Percentiles rank a stretch among this genome's conserved stretches.
Evolutionary conservation across 2,329 filamentous ascomycete genomes (phyloP).

Genomic region (Neopestalotiopsis clavispora): DNA sequence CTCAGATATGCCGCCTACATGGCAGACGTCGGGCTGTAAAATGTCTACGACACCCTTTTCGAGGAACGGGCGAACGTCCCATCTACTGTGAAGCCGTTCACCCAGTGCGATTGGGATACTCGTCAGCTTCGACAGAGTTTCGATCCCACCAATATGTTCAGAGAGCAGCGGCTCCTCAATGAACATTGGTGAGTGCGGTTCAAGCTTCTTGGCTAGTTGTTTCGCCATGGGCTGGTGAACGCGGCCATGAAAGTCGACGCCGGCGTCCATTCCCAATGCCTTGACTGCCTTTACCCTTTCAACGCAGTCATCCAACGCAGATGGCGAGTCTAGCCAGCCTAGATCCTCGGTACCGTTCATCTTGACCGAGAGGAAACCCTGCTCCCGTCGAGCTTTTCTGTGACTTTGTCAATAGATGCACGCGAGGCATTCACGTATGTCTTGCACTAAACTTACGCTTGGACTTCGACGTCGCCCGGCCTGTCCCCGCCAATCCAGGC

Average conservation of each 20-base stretch:
- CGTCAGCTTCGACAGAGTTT: constrained; percentile 58
- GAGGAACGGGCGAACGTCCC: constrained; percentile 76
- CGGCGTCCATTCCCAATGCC: constrained; percentile 71
- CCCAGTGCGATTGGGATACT: constrained; percentile 73
- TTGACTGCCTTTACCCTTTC: constrained; percentile 73
- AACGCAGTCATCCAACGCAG: constrained; percentile 65
- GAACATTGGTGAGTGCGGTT: constrained; percentile 73
- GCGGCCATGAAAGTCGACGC: constrained; percentile 79
- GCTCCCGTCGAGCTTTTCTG: constrained; percentile 59
- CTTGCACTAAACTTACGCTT: constrained; percentile 52
- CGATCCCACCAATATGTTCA: constrained; percentile 70
- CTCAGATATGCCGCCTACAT: constrained; percentile 76
- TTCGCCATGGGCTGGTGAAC: constrained; percentile 83
- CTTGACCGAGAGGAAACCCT: constrained; percentile 72
- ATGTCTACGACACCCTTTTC: constrained; percentile 72
- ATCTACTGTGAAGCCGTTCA: constrained; percentile 72
- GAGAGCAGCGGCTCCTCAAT: constrained; percentile 76
- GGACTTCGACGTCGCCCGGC: constrained; percentile 67
- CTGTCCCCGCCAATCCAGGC: constrained; percentile 80
- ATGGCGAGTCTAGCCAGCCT: constrained; percentile 76
- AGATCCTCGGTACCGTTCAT: constrained; percentile 83
- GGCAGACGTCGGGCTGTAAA: constrained; percentile 74
- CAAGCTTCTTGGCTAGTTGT: constrained; percentile 70
- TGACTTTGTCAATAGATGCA: constrained; percentile 6
- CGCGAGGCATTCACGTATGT: neutral